These are phyloP conservation scores for Hanseniaspora sp. DNA, from an alignment of 1,139 yeast species.

Conservation along the genomic window DNA sequence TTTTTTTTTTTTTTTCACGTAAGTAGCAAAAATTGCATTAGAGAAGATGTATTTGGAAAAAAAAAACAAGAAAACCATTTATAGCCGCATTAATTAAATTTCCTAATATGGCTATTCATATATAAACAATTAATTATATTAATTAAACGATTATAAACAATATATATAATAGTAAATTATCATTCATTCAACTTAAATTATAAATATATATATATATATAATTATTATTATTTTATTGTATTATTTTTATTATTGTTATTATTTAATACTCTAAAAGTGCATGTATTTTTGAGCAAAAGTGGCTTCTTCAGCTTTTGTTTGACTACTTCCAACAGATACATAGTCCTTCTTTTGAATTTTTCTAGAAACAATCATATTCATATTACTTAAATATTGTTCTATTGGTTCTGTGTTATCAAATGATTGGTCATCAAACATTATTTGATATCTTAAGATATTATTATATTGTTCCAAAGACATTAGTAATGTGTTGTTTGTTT, in stretches of 20 bases:
- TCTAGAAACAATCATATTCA: constrained; percentile 53
- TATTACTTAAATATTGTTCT: constrained; percentile 47
- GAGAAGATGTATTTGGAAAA: too few relatives aligned
- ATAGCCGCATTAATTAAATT: too few relatives aligned
- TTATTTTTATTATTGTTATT: not conserved
- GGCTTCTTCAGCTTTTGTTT: constrained; percentile 23
- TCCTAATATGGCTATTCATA: too few relatives aligned
- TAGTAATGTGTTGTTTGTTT: constrained; percentile 20
- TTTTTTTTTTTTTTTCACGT: too few relatives aligned
- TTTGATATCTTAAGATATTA: constrained; percentile 31
- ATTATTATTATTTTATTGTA: not conserved
- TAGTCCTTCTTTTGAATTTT: constrained; percentile 37
- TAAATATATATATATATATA: not conserved
- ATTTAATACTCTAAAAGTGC: constrained; percentile 20
- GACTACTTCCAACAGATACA: constrained; percentile 20
- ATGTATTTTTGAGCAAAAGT: constrained; percentile 30
- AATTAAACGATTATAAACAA: too few relatives aligned
- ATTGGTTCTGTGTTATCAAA: constrained; percentile 42
- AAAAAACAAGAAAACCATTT: too few relatives aligned
- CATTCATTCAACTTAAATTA: too few relatives aligned
- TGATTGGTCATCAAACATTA: constrained; percentile 66
- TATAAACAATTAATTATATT: too few relatives aligned
- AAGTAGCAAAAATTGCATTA: too few relatives aligned
- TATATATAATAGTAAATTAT: too few relatives aligned
- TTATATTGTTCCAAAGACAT: constrained; percentile 21